Percentiles rank a stretch among this genome's conserved stretches.
These are phyloP conservation scores for Xylaria sp. DNA, from an alignment of 2,329 filamentous ascomycete genomes.

Conservation along the genomic window DNA sequence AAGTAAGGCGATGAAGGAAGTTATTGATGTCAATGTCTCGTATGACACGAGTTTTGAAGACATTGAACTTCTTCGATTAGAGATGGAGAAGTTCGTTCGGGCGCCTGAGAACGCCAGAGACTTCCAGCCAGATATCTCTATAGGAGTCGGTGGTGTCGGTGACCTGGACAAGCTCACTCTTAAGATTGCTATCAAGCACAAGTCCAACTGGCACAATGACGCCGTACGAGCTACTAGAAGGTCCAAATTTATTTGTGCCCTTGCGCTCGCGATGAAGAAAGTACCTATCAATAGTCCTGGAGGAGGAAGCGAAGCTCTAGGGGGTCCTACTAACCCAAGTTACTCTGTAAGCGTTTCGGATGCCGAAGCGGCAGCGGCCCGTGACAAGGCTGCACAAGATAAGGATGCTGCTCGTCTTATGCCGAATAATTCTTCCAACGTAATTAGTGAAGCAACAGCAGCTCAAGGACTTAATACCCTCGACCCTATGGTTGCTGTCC, in stretches of 20 bases:
- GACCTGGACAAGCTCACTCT: constrained; percentile 90
- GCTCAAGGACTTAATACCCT: constrained; percentile 57
- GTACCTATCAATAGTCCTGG: constrained; percentile 87
- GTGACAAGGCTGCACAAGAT: constrained; percentile 66
- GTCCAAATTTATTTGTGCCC: constrained; percentile 96
- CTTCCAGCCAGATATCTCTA: constrained; percentile 84
- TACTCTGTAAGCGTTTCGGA: constrained; percentile 84
- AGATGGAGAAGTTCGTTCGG: constrained; percentile 87
- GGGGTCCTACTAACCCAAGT: constrained; percentile 77
- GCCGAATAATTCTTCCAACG: constrained; percentile 52
- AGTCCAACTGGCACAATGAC: constrained; percentile 93
- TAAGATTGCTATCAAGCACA: constrained; percentile 86
- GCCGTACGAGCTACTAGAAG: constrained; percentile 80
- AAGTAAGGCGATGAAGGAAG: constrained; percentile 91
- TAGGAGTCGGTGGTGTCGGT: constrained; percentile 81
- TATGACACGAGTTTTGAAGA: constrained; percentile 92
- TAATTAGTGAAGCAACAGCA: constrained; percentile 56
- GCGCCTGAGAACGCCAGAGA: constrained; percentile 88
- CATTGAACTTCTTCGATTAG: constrained; percentile 82
- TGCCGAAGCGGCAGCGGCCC: constrained; percentile 70
- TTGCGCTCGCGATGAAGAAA: constrained; percentile 85
- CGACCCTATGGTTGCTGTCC: constrained; percentile 48
- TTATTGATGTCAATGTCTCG: constrained; percentile 79
- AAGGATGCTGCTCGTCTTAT: constrained; percentile 75
- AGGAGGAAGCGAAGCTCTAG: constrained; percentile 71